These are phyloP conservation scores for Cryphonectria parasitica DNA, from an alignment of 2,329 filamentous ascomycete species.

Conservation along the genomic window DNA sequence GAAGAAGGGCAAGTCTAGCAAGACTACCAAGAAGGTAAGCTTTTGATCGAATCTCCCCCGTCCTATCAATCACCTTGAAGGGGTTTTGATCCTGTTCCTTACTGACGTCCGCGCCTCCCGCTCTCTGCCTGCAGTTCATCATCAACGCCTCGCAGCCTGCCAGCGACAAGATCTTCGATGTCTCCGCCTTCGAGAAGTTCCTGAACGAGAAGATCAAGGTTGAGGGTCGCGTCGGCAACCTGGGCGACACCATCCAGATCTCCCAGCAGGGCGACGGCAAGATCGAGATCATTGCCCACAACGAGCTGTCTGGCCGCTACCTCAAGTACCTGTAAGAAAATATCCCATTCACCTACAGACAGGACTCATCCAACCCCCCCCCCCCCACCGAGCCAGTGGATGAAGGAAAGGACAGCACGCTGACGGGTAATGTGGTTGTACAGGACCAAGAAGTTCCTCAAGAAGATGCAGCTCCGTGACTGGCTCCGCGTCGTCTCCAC, in stretches of 20 bases:
- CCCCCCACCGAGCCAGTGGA: too few relatives aligned
- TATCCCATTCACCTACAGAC: slow-evolving; percentile 1
- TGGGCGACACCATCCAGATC: slow-evolving; percentile 91
- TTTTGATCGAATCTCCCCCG: neutral
- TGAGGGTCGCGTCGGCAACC: slow-evolving; percentile 96
- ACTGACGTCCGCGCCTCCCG: slow-evolving; percentile 4
- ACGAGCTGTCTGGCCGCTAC: slow-evolving; percentile 97
- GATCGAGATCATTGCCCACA: slow-evolving; percentile 97
- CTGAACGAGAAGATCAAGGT: slow-evolving; percentile 99
- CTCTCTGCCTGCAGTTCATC: slow-evolving; percentile 70
- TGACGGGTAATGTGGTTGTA: slow-evolving; percentile 31
- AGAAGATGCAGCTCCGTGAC: slow-evolving; percentile 99
- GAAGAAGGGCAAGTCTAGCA: slow-evolving; percentile 70
- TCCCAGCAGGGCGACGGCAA: slow-evolving; percentile 92
- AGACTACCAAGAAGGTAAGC: slow-evolving; percentile 83
- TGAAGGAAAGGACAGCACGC: slow-evolving; percentile 16
- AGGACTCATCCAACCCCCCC: neutral
- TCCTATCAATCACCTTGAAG: neutral
- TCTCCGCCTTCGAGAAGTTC: slow-evolving; percentile 99
- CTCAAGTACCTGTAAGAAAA: slow-evolving; percentile 96
- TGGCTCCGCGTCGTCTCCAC: slow-evolving; percentile 99
- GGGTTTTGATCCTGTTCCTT: neutral
- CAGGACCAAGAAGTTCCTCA: slow-evolving; percentile 99
- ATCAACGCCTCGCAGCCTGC: slow-evolving; percentile 99
- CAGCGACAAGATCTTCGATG: slow-evolving; percentile 99